Conservation (phyloP, 352 stramenopile genomes). For the Phytophthora crassamura region DNA sequence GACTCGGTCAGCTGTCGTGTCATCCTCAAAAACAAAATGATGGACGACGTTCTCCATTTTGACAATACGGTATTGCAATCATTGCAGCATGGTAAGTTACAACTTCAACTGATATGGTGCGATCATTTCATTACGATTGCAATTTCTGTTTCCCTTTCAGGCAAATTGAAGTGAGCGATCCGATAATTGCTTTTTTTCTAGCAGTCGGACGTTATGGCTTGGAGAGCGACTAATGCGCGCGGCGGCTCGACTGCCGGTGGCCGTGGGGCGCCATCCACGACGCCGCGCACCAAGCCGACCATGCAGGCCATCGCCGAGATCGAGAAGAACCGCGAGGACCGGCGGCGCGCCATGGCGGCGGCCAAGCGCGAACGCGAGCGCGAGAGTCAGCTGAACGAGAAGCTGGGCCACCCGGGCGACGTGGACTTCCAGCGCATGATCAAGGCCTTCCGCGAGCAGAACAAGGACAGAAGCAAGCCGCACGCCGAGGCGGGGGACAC, state of each 20-base stretch:
- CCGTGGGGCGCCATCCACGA: slow-evolving; percentile 14
- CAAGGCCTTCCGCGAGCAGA: slow-evolving; percentile 83
- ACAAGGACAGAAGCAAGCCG: slow-evolving; percentile 55
- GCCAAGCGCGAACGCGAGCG: slow-evolving; percentile 87
- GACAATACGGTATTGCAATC: too few relatives aligned
- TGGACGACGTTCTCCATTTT: background rate
- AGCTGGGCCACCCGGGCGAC: slow-evolving; percentile 82
- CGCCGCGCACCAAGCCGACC: slow-evolving; percentile 57
- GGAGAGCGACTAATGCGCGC: slow-evolving; percentile 33
- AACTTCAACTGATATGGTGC: too few relatives aligned
- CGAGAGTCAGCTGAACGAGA: slow-evolving; percentile 86
- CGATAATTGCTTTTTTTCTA: slow-evolving; percentile 16
- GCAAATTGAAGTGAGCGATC: slow-evolving; percentile 16
- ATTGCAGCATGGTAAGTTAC: too few relatives aligned
- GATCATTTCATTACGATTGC: too few relatives aligned
- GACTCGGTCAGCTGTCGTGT: slow-evolving; percentile 20
- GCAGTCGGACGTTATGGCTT: slow-evolving; percentile 39
- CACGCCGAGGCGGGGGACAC: slow-evolving; percentile 64
- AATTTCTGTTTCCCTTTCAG: background rate
- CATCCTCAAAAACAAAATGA: slow-evolving; percentile 17
- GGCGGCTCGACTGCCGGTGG: background rate
- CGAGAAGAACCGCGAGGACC: slow-evolving; percentile 86
- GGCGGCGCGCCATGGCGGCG: slow-evolving; percentile 82
- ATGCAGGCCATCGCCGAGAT: slow-evolving; percentile 84
- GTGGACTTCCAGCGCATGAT: slow-evolving; percentile 95